Conservation (phyloP, 441 rosid genomes). For the Gossypium armourianum region DNA sequence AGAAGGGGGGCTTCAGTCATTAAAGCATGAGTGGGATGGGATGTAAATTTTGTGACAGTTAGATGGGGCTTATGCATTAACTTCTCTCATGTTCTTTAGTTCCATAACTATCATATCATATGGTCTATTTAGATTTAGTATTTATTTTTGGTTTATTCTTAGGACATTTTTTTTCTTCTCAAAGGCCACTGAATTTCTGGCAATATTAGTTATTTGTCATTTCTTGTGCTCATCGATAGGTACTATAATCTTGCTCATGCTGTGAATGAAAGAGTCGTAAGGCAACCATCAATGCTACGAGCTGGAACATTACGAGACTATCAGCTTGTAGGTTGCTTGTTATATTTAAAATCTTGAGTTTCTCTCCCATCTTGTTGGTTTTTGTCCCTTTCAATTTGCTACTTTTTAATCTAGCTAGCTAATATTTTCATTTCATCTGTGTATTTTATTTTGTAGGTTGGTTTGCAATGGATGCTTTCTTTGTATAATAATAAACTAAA, state of each 20-base stretch:
- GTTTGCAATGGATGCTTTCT: slow-evolving; percentile 99
- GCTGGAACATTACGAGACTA: slow-evolving; percentile 93
- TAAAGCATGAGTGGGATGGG: neutral
- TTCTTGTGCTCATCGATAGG: slow-evolving; percentile 34
- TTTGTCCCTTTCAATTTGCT: neutral
- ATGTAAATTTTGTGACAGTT: slow-evolving; percentile 10
- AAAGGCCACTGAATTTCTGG: neutral
- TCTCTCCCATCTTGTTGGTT: neutral
- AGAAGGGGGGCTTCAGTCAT: slow-evolving; percentile 1
- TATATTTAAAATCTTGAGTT: slow-evolving; percentile 15
- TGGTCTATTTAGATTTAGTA: neutral
- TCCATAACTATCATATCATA: neutral
- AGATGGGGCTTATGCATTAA: slow-evolving; percentile 7
- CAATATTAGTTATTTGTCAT: slow-evolving; percentile 11
- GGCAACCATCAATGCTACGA: slow-evolving; percentile 96
- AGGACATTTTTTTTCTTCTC: neutral
- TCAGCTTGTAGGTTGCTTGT: slow-evolving; percentile 82
- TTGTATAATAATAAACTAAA: slow-evolving; percentile 93
- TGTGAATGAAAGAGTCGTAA: slow-evolving; percentile 73
- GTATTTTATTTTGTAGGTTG: slow-evolving; percentile 50
- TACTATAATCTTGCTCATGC: slow-evolving; percentile 98
- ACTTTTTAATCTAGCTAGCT: slow-evolving; percentile 10
- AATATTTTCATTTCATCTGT: slow-evolving; percentile 14
- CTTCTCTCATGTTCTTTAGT: slow-evolving; percentile 4
- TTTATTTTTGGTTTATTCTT: neutral